Percentiles rank a stretch among this genome's conserved stretches.
Conservation (phyloP, 371 early-diverging fungal genomes). For the Choanephora cucurbitarum region DNA sequence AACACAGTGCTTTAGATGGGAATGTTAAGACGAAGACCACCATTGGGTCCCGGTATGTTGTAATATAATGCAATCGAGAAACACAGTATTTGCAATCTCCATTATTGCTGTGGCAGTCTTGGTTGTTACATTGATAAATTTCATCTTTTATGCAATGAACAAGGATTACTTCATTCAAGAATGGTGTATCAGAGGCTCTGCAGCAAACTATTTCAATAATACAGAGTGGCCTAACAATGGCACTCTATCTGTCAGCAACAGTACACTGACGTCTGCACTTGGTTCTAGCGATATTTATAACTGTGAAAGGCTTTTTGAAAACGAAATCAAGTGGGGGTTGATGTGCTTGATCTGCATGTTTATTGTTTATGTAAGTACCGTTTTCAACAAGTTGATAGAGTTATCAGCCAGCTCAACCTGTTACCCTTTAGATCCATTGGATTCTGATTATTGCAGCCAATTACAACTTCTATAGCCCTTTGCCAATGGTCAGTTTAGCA, state of each 20-base stretch:
- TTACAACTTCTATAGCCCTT: slow-evolving; percentile 7
- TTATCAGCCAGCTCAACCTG: not conserved
- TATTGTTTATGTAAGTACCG: slow-evolving; percentile 44
- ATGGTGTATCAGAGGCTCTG: slow-evolving; percentile 23
- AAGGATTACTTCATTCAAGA: slow-evolving; percentile 10
- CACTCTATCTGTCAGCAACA: not conserved
- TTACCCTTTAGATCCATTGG: slow-evolving; percentile 19
- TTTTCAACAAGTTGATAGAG: not conserved
- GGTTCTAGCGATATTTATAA: slow-evolving; percentile 37
- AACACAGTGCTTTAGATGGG: slow-evolving; percentile 8
- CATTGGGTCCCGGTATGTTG: not conserved
- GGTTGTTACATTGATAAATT: slow-evolving; percentile 20
- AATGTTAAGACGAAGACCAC: not conserved
- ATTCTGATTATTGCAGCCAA: slow-evolving; percentile 23
- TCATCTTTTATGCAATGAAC: slow-evolving; percentile 23
- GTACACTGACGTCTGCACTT: not conserved
- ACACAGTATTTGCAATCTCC: slow-evolving; percentile 16
- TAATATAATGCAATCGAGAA: slow-evolving; percentile 1
- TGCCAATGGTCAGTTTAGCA: not conserved
- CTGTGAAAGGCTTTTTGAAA: slow-evolving; percentile 40
- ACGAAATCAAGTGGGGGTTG: slow-evolving; percentile 48
- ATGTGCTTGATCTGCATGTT: slow-evolving; percentile 36
- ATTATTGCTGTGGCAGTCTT: slow-evolving; percentile 23
- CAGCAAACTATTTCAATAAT: slow-evolving; percentile 1
- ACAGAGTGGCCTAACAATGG: too few relatives aligned